Percentiles rank a stretch among this genome's conserved stretches.
Conservation (phyloP, 306 rosid genomes). For the Adenanthera pavonina region DNA sequence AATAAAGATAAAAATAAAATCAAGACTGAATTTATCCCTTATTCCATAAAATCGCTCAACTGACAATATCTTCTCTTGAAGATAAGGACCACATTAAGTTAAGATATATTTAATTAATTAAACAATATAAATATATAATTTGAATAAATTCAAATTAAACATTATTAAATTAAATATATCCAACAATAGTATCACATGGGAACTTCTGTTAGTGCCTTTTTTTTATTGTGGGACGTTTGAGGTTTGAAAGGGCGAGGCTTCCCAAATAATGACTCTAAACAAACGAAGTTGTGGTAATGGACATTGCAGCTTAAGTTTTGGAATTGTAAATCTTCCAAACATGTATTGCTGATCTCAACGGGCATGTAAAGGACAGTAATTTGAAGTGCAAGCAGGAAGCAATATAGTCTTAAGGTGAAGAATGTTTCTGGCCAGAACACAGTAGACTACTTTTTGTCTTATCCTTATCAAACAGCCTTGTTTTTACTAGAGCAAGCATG, state of each 20-base stretch:
- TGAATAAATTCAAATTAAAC: no score
- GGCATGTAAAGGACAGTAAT: slow-evolving; percentile 14
- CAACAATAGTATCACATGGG: slow-evolving; percentile 41
- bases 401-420: slow-evolving; percentile 51
- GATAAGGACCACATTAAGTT: no score
- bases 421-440: slow-evolving; percentile 42
- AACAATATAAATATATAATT: no score
- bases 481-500: slow-evolving; percentile 42
- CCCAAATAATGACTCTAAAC: slow-evolving; percentile 24
- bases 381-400: slow-evolving; percentile 27
- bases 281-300: slow-evolving; percentile 11
- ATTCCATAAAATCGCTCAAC: no score
- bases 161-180: no score
- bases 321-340: slow-evolving; percentile 42
- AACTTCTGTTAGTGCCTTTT: slow-evolving; percentile 30
- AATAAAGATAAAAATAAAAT: no score
- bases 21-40: no score
- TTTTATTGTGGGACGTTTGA: background rate
- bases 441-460: slow-evolving; percentile 46
- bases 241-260: slow-evolving; percentile 3
- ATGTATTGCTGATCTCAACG: slow-evolving; percentile 24
- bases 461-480: slow-evolving; percentile 49
- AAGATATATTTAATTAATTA: no score
- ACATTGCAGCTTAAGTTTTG: slow-evolving; percentile 51
- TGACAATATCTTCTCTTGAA: no score